A percentile compares a stretch with the other conserved stretches of the same genome.
These are phyloP conservation scores for Xenoacremonium recifei DNA, from an alignment of 2,329 filamentous ascomycete species.

Conservation along the genomic window DNA sequence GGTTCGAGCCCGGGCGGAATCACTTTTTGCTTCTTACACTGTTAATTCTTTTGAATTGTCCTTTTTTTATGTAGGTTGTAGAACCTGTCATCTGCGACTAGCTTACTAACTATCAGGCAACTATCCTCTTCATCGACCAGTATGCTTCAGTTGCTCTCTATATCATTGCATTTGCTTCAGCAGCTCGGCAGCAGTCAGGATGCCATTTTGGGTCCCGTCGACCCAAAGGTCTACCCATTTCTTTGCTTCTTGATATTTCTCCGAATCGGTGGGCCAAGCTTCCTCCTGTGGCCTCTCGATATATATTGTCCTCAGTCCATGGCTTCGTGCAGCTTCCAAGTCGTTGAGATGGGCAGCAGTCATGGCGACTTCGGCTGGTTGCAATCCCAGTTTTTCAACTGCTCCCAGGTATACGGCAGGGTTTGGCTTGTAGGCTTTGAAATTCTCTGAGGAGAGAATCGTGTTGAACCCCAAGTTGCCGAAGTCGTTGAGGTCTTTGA, in stretches of 20 bases:
- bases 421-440: slow-evolving; percentile 73
- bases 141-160: no score
- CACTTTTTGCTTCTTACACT: slow-evolving; percentile 5
- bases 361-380: slow-evolving; percentile 66
- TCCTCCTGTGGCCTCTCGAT: slow-evolving; percentile 70
- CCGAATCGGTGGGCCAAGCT: slow-evolving; percentile 50
- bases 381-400: slow-evolving; percentile 53
- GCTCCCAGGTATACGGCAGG: slow-evolving; percentile 68
- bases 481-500: slow-evolving; percentile 61
- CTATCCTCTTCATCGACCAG: background rate
- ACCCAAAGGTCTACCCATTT: slow-evolving; percentile 41
- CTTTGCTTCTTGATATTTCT: slow-evolving; percentile 50
- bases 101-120: background rate
- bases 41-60: no score
- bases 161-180: slow-evolving; percentile 21
- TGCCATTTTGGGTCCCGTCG: slow-evolving; percentile 29
- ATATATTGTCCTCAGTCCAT: slow-evolving; percentile 70
- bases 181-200: slow-evolving; percentile 28
- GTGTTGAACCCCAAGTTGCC: slow-evolving; percentile 60
- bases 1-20: slow-evolving; percentile 14
- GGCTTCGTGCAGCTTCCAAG: slow-evolving; percentile 61
- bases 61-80: no score
- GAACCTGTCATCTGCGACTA: background rate
- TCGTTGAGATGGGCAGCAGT: slow-evolving; percentile 75
- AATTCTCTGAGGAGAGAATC: slow-evolving; percentile 67